phyloP scores from a whole-genome alignment of 148 eudicot species.

The Oxyria digyna region DNA sequence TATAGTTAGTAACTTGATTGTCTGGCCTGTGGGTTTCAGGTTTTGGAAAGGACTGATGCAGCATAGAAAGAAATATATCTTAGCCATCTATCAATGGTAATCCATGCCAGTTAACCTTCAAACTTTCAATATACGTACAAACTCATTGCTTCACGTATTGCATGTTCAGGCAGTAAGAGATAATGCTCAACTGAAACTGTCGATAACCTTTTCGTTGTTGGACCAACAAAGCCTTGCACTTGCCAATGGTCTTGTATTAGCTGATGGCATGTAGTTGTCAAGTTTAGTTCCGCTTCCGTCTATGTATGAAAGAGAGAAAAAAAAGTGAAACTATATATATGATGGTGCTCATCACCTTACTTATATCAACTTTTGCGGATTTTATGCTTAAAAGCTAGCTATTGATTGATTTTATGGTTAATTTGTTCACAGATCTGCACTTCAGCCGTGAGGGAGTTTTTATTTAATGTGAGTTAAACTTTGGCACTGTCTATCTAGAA shows the following conservation, averaged over 20 bases:
- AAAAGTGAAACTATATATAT: not conserved
- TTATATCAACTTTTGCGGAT: not conserved
- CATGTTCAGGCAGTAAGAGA: not conserved
- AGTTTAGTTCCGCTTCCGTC: not conserved
- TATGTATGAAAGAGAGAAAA: not conserved
- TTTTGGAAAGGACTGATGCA: slow-evolving; percentile 54
- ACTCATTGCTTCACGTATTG: not conserved
- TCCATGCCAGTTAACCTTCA: not conserved
- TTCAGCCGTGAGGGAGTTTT: slow-evolving; percentile 70
- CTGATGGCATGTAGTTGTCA: not conserved
- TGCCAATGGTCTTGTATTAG: not conserved
- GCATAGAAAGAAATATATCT: slow-evolving; percentile 30
- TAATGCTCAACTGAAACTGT: not conserved
- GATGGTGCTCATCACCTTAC: slow-evolving; percentile 8
- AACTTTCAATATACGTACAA: not conserved
- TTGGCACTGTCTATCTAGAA: not conserved
- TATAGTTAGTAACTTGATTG: not conserved
- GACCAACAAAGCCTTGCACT: slow-evolving; percentile 9
- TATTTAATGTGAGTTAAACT: slow-evolving; percentile 60
- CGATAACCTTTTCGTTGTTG: slow-evolving; percentile 6
- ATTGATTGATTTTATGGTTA: not conserved
- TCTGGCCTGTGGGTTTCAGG: slow-evolving; percentile 30
- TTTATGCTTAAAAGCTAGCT: not conserved
- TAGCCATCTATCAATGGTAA: slow-evolving; percentile 59
- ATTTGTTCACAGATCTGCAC: slow-evolving; percentile 55